Percentiles rank a stretch among this genome's conserved stretches.
These are phyloP conservation scores for Pleurotus ostreatus DNA, from an alignment of 768 basidiomycete genomes.

Conservation along the genomic window DNA sequence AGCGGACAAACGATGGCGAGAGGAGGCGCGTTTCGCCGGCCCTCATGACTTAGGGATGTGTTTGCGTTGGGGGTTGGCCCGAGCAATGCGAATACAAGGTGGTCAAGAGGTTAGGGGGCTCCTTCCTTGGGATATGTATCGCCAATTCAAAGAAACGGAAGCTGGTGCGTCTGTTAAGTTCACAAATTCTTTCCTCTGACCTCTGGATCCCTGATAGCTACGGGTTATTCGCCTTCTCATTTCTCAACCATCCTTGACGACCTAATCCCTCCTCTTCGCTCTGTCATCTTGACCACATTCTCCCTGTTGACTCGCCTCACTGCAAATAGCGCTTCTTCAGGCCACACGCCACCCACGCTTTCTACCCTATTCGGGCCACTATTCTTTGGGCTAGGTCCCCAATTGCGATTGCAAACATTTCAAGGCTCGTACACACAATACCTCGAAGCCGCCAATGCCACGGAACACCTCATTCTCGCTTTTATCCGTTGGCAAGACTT, in stretches of 20 bases:
- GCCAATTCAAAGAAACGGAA: conserved; percentile 80
- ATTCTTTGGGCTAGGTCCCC: conserved; percentile 74
- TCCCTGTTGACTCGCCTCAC: conserved; percentile 79
- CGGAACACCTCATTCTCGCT: conserved; percentile 89
- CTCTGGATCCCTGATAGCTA: conserved; percentile 32
- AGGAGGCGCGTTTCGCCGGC: conserved; percentile 81
- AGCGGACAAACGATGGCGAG: conserved; percentile 60
- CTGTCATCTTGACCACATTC: conserved; percentile 65
- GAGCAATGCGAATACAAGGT: conserved; percentile 67
- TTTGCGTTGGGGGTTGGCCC: conserved; percentile 86
- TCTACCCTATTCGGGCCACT: conserved; percentile 88
- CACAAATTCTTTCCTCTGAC: conserved; percentile 10
- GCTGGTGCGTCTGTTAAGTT: conserved; percentile 47
- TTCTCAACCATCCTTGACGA: conserved; percentile 65
- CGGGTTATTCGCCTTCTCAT: conserved; percentile 65
- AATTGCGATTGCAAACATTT: conserved; percentile 35
- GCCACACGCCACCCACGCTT: conserved; percentile 87
- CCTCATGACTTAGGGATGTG: conserved; percentile 90
- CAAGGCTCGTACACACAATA: conserved; percentile 57
- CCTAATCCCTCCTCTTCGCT: conserved; percentile 49
- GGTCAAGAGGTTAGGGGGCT: conserved; percentile 80
- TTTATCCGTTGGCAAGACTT: conserved; percentile 83
- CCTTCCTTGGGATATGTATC: conserved; percentile 80
- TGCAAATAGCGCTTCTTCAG: conserved; percentile 79
- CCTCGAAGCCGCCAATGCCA: conserved; percentile 78